Conservation (phyloP, 805 yeast species). For the Zygoascus biomembranicola region DNA sequence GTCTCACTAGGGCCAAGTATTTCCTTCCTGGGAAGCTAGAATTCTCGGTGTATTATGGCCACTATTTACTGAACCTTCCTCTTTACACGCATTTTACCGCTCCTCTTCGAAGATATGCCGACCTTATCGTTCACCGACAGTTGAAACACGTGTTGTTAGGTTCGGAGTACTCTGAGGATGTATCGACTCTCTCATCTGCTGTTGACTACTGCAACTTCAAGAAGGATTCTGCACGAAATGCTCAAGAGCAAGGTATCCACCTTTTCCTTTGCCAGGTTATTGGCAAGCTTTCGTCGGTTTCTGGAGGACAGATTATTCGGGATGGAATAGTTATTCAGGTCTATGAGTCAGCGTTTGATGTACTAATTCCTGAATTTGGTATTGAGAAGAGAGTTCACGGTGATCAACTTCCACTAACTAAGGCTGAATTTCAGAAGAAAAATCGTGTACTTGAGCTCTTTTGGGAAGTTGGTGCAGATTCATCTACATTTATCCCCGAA, state of each 20-base stretch:
- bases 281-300: constrained; percentile 56
- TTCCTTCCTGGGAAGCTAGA: constrained; percentile 83
- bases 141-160: constrained; percentile 53
- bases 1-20: constrained; percentile 80
- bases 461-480: constrained; percentile 90
- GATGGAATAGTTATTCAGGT: constrained; percentile 87
- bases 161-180: constrained; percentile 29
- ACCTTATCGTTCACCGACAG: constrained; percentile 87
- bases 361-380: constrained; percentile 85
- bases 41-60: constrained; percentile 57
- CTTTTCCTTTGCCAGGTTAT: constrained; percentile 75
- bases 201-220: constrained; percentile 93
- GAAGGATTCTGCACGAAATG: constrained; percentile 85
- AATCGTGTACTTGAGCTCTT: constrained; percentile 65
- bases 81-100: constrained; percentile 90
- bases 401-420: constrained; percentile 84
- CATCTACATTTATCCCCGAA: constrained; percentile 86
- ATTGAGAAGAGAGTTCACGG: constrained; percentile 95
- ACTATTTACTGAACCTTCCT: constrained; percentile 75
- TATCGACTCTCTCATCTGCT: constrained; percentile 57
- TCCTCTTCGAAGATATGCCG: constrained; percentile 88
- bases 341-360: constrained; percentile 93
- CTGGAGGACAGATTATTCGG: constrained; percentile 73
- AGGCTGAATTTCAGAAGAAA: constrained; percentile 81
- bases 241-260: constrained; percentile 93